Evolutionary conservation across 306 rosid genomes (phyloP).

Genomic region (Vicia faba): DNA sequence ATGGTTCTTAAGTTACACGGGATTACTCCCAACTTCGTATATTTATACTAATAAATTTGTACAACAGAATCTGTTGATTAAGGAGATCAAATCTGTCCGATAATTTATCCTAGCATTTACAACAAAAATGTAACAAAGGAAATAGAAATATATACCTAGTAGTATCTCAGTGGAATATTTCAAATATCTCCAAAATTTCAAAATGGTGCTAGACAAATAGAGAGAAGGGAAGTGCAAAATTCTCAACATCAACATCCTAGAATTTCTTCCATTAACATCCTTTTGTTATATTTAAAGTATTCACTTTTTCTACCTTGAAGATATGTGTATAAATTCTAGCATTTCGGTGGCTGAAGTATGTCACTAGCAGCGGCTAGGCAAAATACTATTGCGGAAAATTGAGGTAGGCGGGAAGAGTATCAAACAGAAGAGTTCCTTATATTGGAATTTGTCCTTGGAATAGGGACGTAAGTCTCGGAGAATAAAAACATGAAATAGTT

Average conservation of each 20-base stretch:
- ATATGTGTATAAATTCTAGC: conserved; percentile 11
- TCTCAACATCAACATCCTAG: conserved; percentile 11
- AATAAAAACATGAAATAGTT: background rate
- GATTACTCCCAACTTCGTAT: too few species aligned
- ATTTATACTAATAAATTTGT: too few species aligned
- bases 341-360: conserved; percentile 11
- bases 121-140: background rate
- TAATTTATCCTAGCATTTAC: background rate
- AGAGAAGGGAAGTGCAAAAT: background rate
- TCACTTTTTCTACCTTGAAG: background rate
- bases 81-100: background rate
- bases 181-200: conserved; percentile 1
- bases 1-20: too few species aligned
- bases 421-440: conserved; percentile 8
- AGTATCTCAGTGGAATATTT: background rate
- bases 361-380: conserved; percentile 5
- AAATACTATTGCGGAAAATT: conserved; percentile 10
- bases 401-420: background rate
- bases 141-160: background rate
- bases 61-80: background rate
- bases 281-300: background rate
- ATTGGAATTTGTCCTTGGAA: conserved; percentile 4
- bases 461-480: background rate
- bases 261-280: background rate
- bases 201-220: background rate